Evolutionary conservation across 2,329 filamentous ascomycete genomes (phyloP).

Genomic region (Reticulascus tulasneorum): DNA sequence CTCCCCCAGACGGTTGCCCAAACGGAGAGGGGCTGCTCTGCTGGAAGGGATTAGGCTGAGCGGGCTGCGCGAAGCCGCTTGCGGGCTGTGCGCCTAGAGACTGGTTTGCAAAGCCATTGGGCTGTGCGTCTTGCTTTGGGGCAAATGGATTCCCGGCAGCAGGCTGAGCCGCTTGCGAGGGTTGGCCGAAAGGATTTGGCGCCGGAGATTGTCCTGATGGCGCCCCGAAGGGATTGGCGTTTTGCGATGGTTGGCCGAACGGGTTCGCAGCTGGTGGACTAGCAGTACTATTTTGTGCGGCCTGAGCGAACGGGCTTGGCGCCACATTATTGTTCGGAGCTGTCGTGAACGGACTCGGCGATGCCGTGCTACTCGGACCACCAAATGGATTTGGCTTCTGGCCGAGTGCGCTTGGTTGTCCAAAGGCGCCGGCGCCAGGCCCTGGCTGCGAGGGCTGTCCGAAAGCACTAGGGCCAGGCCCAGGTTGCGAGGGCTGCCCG

Average conservation of each 20-base stretch:
- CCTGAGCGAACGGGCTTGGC: slow-evolving; percentile 9
- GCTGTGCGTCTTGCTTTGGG: slow-evolving; percentile 4
- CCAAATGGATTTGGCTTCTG: slow-evolving; percentile 35
- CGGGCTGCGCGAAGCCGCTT: slow-evolving; percentile 12
- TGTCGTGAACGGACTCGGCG: slow-evolving; percentile 13
- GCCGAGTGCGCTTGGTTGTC: slow-evolving; percentile 32
- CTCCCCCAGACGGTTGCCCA: slow-evolving; percentile 16
- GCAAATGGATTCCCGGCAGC: slow-evolving; percentile 23
- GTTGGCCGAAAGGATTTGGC: slow-evolving; percentile 3
- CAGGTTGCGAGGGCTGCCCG: slow-evolving; percentile 32
- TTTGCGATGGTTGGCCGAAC: slow-evolving; percentile 8
- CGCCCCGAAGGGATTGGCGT: slow-evolving; percentile 6
- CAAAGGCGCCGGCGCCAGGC: slow-evolving; percentile 24
- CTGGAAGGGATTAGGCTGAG: slow-evolving; percentile 25
- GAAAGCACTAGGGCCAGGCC: slow-evolving; percentile 22
- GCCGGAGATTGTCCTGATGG: slow-evolving; percentile 3
- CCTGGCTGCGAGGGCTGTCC: slow-evolving; percentile 10
- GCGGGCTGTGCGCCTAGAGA: slow-evolving; percentile 12
- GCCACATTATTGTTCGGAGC: slow-evolving; percentile 4
- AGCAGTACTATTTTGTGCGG: slow-evolving; percentile 4
- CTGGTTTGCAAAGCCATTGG: slow-evolving; percentile 1
- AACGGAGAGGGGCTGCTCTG: slow-evolving; percentile 23
- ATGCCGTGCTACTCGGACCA: slow-evolving; percentile 13
- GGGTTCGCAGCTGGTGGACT: slow-evolving; percentile 11
- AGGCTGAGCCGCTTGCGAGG: slow-evolving; percentile 8